Evolutionary conservation across 2,329 filamentous ascomycete genomes (phyloP).

Genomic region (Fragosphaeria purpurea): DNA sequence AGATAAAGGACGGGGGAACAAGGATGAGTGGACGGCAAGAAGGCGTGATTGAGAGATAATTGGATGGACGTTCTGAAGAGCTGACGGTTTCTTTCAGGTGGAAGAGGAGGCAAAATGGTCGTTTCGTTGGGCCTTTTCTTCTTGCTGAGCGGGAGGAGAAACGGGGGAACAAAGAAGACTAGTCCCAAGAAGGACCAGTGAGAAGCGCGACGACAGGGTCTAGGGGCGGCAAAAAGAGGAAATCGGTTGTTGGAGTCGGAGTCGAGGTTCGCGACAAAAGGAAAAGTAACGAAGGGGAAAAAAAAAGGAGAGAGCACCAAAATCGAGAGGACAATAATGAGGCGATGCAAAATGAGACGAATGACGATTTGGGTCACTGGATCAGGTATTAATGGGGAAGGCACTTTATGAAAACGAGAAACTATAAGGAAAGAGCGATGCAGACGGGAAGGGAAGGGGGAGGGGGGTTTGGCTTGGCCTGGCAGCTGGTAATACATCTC

Average conservation of each 20-base stretch:
- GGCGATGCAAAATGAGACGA: not conserved
- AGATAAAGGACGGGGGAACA: too few species aligned
- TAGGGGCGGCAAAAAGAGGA: too few species aligned
- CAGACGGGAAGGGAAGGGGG: not conserved
- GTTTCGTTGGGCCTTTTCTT: too few species aligned
- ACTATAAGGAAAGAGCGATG: slow-evolving; percentile 1
- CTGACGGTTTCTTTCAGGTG: too few species aligned
- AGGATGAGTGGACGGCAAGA: too few species aligned
- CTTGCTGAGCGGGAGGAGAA: not conserved
- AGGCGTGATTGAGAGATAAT: too few species aligned
- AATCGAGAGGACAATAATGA: not conserved
- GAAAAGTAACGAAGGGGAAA: not conserved
- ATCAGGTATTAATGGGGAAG: not conserved
- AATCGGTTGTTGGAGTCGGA: too few species aligned
- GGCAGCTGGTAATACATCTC: not conserved
- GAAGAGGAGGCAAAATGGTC: too few species aligned
- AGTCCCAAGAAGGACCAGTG: not conserved
- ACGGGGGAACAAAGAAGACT: slow-evolving; percentile 1
- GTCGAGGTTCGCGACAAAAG: too few species aligned
- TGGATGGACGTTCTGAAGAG: too few species aligned
- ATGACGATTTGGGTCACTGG: slow-evolving; percentile 3
- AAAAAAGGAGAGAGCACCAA: not conserved
- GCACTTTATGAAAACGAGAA: too few species aligned
- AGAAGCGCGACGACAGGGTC: too few species aligned
- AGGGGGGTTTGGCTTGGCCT: not conserved